Evolutionary conservation across 2,329 filamentous ascomycete genomes (phyloP), one percentile per base, ranked within the genome.

Genomic region (Exophiala oligosperma): DNA sequence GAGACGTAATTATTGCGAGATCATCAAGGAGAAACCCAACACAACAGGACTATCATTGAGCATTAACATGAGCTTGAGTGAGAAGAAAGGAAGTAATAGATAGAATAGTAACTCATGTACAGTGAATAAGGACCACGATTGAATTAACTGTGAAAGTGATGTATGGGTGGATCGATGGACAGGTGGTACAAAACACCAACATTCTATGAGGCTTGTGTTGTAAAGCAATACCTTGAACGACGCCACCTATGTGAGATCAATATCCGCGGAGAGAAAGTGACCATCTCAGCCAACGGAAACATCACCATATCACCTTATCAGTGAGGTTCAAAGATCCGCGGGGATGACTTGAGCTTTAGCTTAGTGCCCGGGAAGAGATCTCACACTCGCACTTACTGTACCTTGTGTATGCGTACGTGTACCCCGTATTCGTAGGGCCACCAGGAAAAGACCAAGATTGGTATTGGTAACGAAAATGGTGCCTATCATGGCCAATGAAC

Each of bases 201-300:
- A 28, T 7, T 28, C 26, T 9, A 35, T 9, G 32, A 35, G 17
- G 32, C 32, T 9, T 35, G 32, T 2, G 11, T 9, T 5, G 32
- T 35, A 9, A 35, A 17, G 17, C 17, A 17, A 17, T 17, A 17
- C 17, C 17, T 9, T 35, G 6, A 9, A 35, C 32, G 54, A 57
- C 58, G 54, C 58, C 51, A 61, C 58, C 12, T 40, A 11, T 52
- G 47, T 11, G 50, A 43, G 21, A 28, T 28, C 41, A 29, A 50
- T 55, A 28, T 60, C 60, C 60, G 60, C 57, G 60, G 60, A 49
- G 38, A 35, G 32, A 2, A 38, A 29, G 35, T 47, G 48, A 35
- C 43, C 49, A 12, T n/a, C 14, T 38, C 40, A 52, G 40, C 57
- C 57, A 58, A 57, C 54, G 23, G 41, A n/a, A 49, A 14, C 12